phyloP scores from a whole-genome alignment of 768 basidiomycete genomes.

The Mycena crocata region DNA sequence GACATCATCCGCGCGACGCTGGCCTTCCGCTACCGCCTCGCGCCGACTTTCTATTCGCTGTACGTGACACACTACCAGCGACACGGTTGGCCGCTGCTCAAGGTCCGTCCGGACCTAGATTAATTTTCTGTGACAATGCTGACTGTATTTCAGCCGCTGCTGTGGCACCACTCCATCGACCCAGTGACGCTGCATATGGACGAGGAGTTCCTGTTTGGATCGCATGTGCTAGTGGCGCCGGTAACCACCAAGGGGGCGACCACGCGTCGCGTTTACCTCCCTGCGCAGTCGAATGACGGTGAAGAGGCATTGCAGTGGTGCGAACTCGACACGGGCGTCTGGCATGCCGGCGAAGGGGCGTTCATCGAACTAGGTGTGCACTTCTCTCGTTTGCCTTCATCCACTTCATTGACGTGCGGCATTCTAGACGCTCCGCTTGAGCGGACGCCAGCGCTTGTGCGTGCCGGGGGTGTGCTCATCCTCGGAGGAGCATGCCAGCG shows the following conservation, averaged over 20 bases:
- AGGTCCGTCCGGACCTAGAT: constrained; percentile 3
- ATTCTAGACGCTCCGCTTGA: constrained; percentile 21
- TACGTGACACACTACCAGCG: constrained; percentile 35
- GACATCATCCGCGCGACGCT: constrained; percentile 24
- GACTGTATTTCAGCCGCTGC: constrained; percentile 25
- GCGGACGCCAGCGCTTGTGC: constrained; percentile 32
- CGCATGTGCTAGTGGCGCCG: constrained; percentile 34
- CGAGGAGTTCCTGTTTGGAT: constrained; percentile 35
- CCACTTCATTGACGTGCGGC: neutral
- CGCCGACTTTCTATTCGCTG: constrained; percentile 33
- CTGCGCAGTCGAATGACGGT: constrained; percentile 28
- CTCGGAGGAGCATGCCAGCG: constrained; percentile 29
- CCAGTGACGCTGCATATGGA: constrained; percentile 30
- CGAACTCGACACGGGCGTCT: constrained; percentile 32
- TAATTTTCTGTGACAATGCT: no score
- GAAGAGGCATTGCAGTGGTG: constrained; percentile 29
- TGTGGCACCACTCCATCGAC: constrained; percentile 34
- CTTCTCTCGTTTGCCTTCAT: neutral
- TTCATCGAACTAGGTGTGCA: constrained; percentile 29
- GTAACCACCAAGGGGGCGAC: constrained; percentile 33
- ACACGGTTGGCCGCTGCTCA: constrained; percentile 32
- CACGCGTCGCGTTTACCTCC: constrained; percentile 32
- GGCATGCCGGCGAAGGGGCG: constrained; percentile 30
- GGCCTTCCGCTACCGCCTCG: constrained; percentile 32
- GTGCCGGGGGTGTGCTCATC: constrained; percentile 22